Base-by-base conservation (phyloP, 2,329 filamentous ascomycete genomes). In the Pseudogymnoascus sp. region DNA sequence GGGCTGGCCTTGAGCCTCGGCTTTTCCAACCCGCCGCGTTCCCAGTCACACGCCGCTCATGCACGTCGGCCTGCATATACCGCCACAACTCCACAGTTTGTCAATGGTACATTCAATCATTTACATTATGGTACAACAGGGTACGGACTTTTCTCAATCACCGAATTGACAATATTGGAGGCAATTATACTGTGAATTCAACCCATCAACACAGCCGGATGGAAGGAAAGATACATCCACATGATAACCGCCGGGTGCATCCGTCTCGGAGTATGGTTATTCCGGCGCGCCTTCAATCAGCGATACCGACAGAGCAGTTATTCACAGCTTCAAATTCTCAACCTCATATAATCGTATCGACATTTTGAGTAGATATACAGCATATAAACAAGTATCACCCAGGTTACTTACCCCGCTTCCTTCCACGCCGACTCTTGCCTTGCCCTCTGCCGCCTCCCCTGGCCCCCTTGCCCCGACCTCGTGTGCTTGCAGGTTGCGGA, bases 401-500 rank as follows among this genome's bases (percentile, higher is more conserved):
- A 55, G 48, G 48, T 55, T 55, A 55, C 48, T 55, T 55, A 55
- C 29, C 48, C 48, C 48, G 48, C 48, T 55, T 55, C 48, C 48
- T 55, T 21, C 48, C 48, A 55, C 48, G 48, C 58, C 58, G 33
- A 6, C 27, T 59, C 58, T 59, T 59, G 58, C 33, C 35, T 59
- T 59, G 33, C 33, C 58, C 58, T 59, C 58, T 59, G 58, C 58
- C 39, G 41, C 44, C 42, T 31, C 59, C 59, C 44, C 51, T 61
- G n/a, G 39, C 25, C 25, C 25, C 51, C 55, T 69, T 72, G 2
- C 62, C 59, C 31, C 65, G 64, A 6, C 59, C 63, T 59, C 68
- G 70, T 2, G 66, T 63, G 21, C 35, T 59, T 9, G 33, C 58
- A 7, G 66, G 33, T 61, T 69, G 72, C 5, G 71, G 68, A 39